Base-by-base conservation (phyloP, 305 asterid species). In the Andrographis paniculata region DNA sequence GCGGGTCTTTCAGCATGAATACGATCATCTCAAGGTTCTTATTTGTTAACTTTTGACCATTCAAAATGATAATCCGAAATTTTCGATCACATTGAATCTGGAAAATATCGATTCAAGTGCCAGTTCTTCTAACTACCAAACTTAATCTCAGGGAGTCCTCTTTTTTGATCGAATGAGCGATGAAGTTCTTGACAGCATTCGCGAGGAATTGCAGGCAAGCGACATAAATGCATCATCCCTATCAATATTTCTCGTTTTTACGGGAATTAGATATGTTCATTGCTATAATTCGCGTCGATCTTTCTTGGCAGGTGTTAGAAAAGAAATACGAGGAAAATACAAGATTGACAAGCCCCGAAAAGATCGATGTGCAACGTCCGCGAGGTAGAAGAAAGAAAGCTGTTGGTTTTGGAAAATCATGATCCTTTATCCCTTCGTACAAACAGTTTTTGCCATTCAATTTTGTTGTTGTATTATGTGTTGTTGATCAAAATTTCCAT, bases 1-100 rank as follows among this genome's bases (percentile, higher is more conserved):
- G 14, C 74, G 99, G 56, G 79, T 91, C 21, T 87, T 91, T 55
- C 96, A 87, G 75, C 99, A 91, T 48, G 99, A 91, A 73, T 83
- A 57, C 44, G 96, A 91, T 70, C 96, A 91, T 64, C 72, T 91
- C 30, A 76, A 77, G 96, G 98, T 86, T 67, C 47, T 35, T 62
- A 9, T 45, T 41, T n/a, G n/a, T n/a, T n/a, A n/a, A n/a, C n/a
- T n/a, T n/a, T n/a, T n/a, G n/a, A n/a, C n/a, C n/a, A n/a, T n/a
- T n/a, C n/a, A n/a, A n/a, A n/a, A n/a, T n/a, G n/a, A n/a, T n/a
- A n/a, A n/a, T n/a, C n/a, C n/a, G n/a, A n/a, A n/a, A n/a, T n/a
- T n/a, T n/a, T n/a, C n/a, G n/a, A n/a, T n/a, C n/a, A n/a, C n/a
- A n/a, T n/a, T n/a, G n/a, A n/a, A n/a, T n/a, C n/a, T n/a, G n/a